Base-by-base conservation (phyloP, 1,284 basidiomycete species). In the Agroathelia rolfsii region DNA sequence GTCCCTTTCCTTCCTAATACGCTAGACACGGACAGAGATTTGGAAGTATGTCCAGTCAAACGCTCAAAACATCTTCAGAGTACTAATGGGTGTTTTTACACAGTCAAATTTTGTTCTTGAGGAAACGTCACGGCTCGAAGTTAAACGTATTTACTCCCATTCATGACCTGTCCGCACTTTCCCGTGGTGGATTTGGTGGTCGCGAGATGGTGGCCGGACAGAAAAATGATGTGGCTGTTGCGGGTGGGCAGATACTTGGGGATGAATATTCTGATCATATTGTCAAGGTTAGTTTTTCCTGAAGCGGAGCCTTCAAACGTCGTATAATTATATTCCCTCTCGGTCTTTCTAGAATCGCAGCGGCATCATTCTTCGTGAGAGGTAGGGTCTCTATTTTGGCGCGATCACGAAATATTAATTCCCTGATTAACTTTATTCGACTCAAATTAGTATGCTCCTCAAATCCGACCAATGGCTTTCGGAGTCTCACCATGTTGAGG, bases 201-300 rank as follows among this genome's bases (percentile, higher is more conserved):
- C 64, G 71, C 8, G 63, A 70, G 0, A 51, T 78, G 25, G 56
- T 79, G 17, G 63, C 76, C 18, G 76, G 77, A 11, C 72, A 69
- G 50, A 73, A 69, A 52, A 84, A 85, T 36, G 77, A 89, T 39
- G 63, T 87, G 2, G 77, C 82, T 9, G 73, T 89, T 32, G 59
- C 80, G 9, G 92, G 89, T 13, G 87, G 85, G 0, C 83, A 83
- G 48, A 75, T 94, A 16, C 64, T 93, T 2, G 92, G 90, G 10
- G 89, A 94, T 50, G 92, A 96, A 52, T 96, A 89, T 64, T 88
- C 87, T 4, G 85, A 87, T 34, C 86, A 92, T 51, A 87, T 96
- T 23, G 77, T 97, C 24, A 84, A 84, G 65, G 84, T 83, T 32
- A 28, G 62, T 36, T 24, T 11, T 13, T 8, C 24, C 21, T 30